Percentiles rank a stretch among this genome's conserved stretches.
These are phyloP conservation scores for Coprinellus aureogranulatus DNA, from an alignment of 768 basidiomycete species.

Conservation along the genomic window DNA sequence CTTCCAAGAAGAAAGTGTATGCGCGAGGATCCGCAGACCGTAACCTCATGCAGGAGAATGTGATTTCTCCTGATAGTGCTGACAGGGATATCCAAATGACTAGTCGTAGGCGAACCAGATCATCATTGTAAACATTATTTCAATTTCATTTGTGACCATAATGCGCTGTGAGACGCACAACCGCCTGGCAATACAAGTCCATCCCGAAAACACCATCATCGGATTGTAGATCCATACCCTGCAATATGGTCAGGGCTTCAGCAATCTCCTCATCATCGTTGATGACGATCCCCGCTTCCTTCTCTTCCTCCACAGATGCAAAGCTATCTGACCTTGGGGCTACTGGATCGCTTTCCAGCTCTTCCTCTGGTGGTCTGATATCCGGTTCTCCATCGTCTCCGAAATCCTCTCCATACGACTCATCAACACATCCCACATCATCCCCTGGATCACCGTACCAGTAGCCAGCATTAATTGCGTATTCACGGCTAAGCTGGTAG, in stretches of 20 bases:
- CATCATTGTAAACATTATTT: no score
- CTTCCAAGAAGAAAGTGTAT: no score
- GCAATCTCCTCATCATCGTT: constrained; percentile 17
- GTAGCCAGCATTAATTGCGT: constrained; percentile 22
- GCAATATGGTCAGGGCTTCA: constrained; percentile 3
- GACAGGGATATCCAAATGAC: no score
- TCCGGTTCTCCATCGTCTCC: neutral
- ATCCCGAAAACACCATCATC: constrained; percentile 24
- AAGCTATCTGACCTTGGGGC: neutral
- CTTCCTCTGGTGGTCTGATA: neutral
- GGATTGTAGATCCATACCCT: constrained; percentile 12
- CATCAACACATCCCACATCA: constrained; percentile 2
- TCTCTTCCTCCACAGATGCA: constrained; percentile 1
- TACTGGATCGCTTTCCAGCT: constrained; percentile 1
- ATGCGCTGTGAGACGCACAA: constrained; percentile 3
- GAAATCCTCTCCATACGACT: constrained; percentile 11
- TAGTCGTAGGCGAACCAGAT: no score
- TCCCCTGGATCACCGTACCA: constrained; percentile 24
- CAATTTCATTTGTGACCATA: neutral
- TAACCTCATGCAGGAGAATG: no score
- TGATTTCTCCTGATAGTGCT: no score
- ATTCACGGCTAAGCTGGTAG: constrained; percentile 22
- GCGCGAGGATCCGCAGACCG: no score
- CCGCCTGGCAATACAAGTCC: constrained; percentile 15
- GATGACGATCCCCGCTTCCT: constrained; percentile 9